phyloP scores from a whole-genome alignment of 352 stramenopile species.

The Pythium monospermum region DNA sequence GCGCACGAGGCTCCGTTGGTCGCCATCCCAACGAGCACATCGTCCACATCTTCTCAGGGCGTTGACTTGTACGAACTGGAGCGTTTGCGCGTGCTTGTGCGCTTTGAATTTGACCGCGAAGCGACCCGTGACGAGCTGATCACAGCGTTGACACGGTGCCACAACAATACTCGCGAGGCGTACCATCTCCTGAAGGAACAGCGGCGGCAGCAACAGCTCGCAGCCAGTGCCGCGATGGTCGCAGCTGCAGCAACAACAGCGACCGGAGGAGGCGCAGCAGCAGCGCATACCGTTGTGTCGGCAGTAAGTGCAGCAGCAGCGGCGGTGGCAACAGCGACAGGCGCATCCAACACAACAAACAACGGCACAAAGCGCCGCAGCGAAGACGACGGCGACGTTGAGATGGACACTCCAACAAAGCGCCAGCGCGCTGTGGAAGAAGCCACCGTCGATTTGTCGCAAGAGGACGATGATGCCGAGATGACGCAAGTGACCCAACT shows the following conservation, averaged over 20 bases:
- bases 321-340: not conserved
- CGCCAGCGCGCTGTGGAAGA: slow-evolving; percentile 8
- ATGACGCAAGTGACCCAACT: slow-evolving; percentile 19
- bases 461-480: slow-evolving; percentile 10
- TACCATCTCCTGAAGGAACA: slow-evolving; percentile 45
- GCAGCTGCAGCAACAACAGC: slow-evolving; percentile 2
- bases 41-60: slow-evolving; percentile 19
- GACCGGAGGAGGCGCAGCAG: not conserved
- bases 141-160: slow-evolving; percentile 32
- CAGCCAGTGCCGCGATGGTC: slow-evolving; percentile 6
- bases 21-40: slow-evolving; percentile 10
- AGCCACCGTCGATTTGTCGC: slow-evolving; percentile 14
- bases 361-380: slow-evolving; percentile 19
- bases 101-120: slow-evolving; percentile 55
- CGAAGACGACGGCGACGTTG: slow-evolving; percentile 7
- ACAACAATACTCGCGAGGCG: slow-evolving; percentile 42
- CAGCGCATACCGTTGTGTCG: not conserved
- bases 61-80: slow-evolving; percentile 46
- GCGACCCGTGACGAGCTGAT: slow-evolving; percentile 41
- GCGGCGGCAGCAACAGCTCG: slow-evolving; percentile 18
- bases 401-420: slow-evolving; percentile 18
- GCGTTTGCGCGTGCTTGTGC: slow-evolving; percentile 48
- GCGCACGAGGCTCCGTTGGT: too few species aligned
- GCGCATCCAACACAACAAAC: not conserved
- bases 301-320: not conserved